Conservation (phyloP, 192 early-diverging fungal genomes). For the Allomyces arbusculus region DNA sequence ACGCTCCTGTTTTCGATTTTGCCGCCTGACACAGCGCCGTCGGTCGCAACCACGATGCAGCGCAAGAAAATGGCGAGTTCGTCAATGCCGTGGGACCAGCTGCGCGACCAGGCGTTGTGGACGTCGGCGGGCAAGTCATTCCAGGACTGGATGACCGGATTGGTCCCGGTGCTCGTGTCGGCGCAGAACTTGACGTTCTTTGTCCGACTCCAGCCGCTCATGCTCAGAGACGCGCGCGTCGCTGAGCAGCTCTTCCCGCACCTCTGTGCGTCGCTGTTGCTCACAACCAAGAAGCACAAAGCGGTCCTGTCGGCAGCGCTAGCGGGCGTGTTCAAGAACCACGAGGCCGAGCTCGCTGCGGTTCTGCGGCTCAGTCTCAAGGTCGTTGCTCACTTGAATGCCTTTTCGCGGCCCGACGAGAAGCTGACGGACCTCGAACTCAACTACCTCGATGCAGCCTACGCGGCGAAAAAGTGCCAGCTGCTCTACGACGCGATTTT, state of each 20-base stretch:
- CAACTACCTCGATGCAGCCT: neutral
- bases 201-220: neutral
- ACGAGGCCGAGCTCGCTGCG: neutral
- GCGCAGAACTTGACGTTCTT: neutral
- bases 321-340: neutral
- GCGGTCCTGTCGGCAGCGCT: neutral
- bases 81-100: no score
- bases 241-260: neutral
- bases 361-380: neutral
- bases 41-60: no score
- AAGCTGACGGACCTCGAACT: neutral
- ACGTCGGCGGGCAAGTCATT: no score
- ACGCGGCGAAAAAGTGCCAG: neutral
- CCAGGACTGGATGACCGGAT: no score
- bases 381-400: neutral
- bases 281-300: neutral
- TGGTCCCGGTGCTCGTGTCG: neutral
- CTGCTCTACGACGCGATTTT: neutral
- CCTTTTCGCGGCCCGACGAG: neutral
- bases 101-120: no score
- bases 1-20: no score
- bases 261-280: neutral
- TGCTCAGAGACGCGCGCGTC: neutral
- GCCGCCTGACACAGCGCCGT: no score
- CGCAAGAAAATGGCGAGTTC: no score